Percentiles rank a stretch among this genome's conserved stretches.
Conservation (phyloP, 2,329 filamentous ascomycete genomes). For the Chrysoporthe deuterocubensis region DNA sequence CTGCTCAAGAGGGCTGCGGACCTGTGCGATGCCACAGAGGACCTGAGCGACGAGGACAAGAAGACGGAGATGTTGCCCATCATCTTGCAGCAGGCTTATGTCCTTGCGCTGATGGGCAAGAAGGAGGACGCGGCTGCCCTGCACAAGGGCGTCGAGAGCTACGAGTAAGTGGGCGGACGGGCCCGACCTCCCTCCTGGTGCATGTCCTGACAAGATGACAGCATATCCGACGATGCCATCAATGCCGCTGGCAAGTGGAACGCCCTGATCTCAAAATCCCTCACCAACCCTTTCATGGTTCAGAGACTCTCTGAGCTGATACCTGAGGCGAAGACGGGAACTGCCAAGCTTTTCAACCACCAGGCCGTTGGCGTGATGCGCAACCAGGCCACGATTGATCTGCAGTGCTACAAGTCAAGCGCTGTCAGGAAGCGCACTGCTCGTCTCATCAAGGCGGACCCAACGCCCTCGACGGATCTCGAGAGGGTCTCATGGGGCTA, state of each 20-base stretch:
- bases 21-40: slow-evolving; percentile 74
- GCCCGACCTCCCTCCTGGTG: not conserved
- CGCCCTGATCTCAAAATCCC: slow-evolving; percentile 45
- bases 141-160: slow-evolving; percentile 62
- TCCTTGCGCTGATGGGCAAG: slow-evolving; percentile 69
- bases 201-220: slow-evolving; percentile 43
- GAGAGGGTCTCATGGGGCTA: slow-evolving; percentile 46
- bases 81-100: slow-evolving; percentile 75
- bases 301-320: slow-evolving; percentile 64
- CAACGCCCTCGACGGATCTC: slow-evolving; percentile 34
- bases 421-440: slow-evolving; percentile 60
- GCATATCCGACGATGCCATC: slow-evolving; percentile 70
- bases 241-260: slow-evolving; percentile 71
- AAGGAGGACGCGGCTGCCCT: slow-evolving; percentile 66
- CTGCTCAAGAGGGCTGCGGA: slow-evolving; percentile 72
- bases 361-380: slow-evolving; percentile 65
- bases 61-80: slow-evolving; percentile 75
- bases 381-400: slow-evolving; percentile 67
- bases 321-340: slow-evolving; percentile 52
- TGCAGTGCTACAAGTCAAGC: slow-evolving; percentile 69
- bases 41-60: slow-evolving; percentile 75
- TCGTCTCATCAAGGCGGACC: slow-evolving; percentile 42
- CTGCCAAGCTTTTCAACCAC: slow-evolving; percentile 72
- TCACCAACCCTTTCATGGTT: slow-evolving; percentile 68
- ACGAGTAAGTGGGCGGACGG: slow-evolving; percentile 54